Percentiles rank a stretch among this genome's conserved stretches.
These are phyloP conservation scores for Scedosporium boydii DNA, from an alignment of 2,329 filamentous ascomycete species.

Conservation along the genomic window DNA sequence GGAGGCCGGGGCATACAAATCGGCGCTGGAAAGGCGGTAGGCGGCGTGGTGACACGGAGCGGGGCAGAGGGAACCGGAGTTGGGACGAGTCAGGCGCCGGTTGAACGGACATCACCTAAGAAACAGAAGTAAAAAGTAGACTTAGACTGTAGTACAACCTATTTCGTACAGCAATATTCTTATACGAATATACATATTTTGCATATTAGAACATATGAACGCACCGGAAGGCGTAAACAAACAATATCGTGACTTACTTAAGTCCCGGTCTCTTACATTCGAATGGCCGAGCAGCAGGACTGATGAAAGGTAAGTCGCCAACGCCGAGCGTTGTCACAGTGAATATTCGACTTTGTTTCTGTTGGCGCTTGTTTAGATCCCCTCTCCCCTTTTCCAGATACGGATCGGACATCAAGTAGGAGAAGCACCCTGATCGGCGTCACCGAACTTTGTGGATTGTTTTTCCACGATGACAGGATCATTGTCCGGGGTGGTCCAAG, in stretches of 20 bases:
- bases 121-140: background rate
- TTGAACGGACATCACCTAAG: background rate
- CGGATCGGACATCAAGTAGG: no score
- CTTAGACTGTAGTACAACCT: background rate
- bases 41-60: conserved; percentile 24
- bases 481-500: no score
- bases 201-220: background rate
- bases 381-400: no score
- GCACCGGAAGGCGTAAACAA: background rate
- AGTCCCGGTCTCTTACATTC: no score
- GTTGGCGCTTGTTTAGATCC: no score
- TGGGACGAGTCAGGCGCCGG: background rate
- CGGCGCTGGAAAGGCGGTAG: conserved; percentile 24
- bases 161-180: background rate
- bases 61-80: conserved; percentile 8
- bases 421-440: no score
- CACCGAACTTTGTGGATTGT: no score
- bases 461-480: no score
- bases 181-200: background rate
- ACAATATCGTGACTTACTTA: background rate
- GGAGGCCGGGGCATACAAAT: conserved; percentile 30
- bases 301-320: no score
- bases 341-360: no score
- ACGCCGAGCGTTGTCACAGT: no score
- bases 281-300: no score